phyloP scores from a whole-genome alignment of 2,329 filamentous ascomycete genomes.

The Juglanconis juglandina region DNA sequence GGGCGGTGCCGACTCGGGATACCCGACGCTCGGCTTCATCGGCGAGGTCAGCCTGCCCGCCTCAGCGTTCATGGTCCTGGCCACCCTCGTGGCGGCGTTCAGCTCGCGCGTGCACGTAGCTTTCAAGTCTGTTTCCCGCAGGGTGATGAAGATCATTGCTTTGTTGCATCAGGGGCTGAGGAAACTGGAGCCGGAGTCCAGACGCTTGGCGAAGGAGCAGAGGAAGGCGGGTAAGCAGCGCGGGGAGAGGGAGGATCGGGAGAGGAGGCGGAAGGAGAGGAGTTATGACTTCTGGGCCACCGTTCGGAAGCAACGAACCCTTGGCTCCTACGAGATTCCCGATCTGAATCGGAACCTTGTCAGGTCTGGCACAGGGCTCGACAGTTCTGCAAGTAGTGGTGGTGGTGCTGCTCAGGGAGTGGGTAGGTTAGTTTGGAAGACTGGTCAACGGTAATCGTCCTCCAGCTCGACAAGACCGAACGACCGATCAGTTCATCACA shows the following conservation, averaged over 20 bases:
- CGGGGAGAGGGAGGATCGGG: conserved; percentile 22
- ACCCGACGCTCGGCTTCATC: conserved; percentile 42
- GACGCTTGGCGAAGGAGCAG: conserved; percentile 15
- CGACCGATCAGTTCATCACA: too few relatives aligned
- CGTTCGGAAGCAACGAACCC: conserved; percentile 28
- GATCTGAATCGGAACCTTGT: conserved; percentile 31
- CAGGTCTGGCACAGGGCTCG: conserved; percentile 6
- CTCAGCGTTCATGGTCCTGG: conserved; percentile 45
- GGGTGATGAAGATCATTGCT: background rate
- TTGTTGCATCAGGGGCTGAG: conserved; percentile 8
- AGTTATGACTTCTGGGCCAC: conserved; percentile 40
- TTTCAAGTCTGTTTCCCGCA: conserved; percentile 22
- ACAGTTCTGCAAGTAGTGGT: background rate
- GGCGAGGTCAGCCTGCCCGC: conserved; percentile 46
- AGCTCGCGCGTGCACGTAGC: conserved; percentile 41
- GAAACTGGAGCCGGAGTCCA: conserved; percentile 26
- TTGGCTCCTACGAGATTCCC: conserved; percentile 33
- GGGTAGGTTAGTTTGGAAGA: background rate
- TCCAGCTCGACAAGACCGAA: too few relatives aligned
- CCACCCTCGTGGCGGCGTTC: conserved; percentile 54
- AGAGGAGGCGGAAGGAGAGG: conserved; percentile 27
- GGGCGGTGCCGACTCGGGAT: conserved; percentile 41
- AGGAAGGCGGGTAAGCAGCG: conserved; percentile 19
- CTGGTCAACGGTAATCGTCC: too few relatives aligned
- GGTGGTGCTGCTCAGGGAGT: background rate